Percentiles rank a stretch among this genome's conserved stretches.
These are phyloP conservation scores for Podospora anserina DNA, from an alignment of 495 filamentous ascomycete species.

Conservation along the genomic window DNA sequence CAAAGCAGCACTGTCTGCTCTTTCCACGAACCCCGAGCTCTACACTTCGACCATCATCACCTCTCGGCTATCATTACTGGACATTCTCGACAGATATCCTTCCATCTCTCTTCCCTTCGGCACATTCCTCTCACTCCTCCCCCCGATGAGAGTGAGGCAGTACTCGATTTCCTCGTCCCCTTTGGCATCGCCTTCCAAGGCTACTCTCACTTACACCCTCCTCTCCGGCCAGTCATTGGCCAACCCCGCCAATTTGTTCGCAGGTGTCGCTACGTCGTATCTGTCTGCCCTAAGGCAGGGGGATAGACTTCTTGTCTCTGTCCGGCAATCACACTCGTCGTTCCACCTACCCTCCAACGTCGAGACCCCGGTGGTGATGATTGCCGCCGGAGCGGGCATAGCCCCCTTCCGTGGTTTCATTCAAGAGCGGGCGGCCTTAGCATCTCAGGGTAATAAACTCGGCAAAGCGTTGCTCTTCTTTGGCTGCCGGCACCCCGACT, in stretches of 20 bases:
- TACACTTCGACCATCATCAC: constrained; percentile 53
- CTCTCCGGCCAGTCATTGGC: constrained; percentile 56
- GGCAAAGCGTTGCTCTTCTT: constrained; percentile 62
- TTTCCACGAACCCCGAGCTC: constrained; percentile 38
- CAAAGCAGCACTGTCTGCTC: constrained; percentile 42
- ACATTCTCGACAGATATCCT: constrained; percentile 60
- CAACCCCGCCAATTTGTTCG: constrained; percentile 42
- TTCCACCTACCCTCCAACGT: constrained; percentile 66
- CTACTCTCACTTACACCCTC: constrained; percentile 65
- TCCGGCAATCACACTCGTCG: constrained; percentile 54
- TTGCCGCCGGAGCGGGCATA: constrained; percentile 54
- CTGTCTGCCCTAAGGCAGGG: constrained; percentile 57
- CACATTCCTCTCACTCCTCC: constrained; percentile 64
- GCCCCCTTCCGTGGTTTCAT: constrained; percentile 71
- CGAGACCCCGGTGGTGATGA: constrained; percentile 61
- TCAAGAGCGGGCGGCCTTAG: constrained; percentile 60
- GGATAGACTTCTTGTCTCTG: constrained; percentile 60
- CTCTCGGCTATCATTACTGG: constrained; percentile 61
- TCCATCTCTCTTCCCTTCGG: constrained; percentile 55
- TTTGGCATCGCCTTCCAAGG: constrained; percentile 51
- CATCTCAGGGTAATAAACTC: constrained; percentile 50
- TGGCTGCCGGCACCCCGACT: constrained; percentile 56
- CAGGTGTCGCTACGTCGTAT: constrained; percentile 60
- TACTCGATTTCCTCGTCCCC: constrained; percentile 82
- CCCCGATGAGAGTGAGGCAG: constrained; percentile 70